Base-by-base conservation (phyloP, 768 basidiomycete genomes). In the Tulasnella sp. region DNA sequence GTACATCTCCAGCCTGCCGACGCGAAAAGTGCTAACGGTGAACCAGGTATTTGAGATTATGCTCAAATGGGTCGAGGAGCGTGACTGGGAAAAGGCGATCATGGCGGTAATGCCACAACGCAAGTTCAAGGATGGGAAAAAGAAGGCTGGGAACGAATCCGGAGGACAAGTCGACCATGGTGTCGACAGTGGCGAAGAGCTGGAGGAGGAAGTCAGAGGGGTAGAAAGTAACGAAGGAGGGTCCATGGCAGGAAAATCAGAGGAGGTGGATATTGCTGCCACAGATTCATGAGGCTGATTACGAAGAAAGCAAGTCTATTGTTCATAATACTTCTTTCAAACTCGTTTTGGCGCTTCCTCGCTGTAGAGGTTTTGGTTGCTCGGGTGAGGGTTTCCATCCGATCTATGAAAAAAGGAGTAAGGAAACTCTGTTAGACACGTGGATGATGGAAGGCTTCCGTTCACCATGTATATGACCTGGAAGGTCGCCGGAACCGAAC, bases 1-100 rank as follows among this genome's bases (percentile, higher is more conserved):
- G 58, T 96, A 89, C 70, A 75, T 98, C 34, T 78, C 85, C 45
- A 79, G 85, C 50, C 75, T 99, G 60, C 79, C 85, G 30, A 93
- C 94, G 9, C 83, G 96, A 63, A 98, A 97, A 67, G 92, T 99
- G 30, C 76, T 99, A 64, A 99, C 96, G 1, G 93, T 99, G 56
- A 98, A 99, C 71, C 96, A 97, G 73, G 86, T 87, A 26, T 88
- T 94, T 68, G 91, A 95, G 70, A 96, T 98, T 64, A 76, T 99
- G 58, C 71, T 93, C 19, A 82, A 84, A 65, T 98, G 91, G 88
- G 79, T 86, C n/a, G 87, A 90, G 68, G 82, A 79, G 13, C 78
- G 80, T 63, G 78, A 86, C 65, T 99, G 96, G 96, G 82, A 87
- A 68, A 71, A 81, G 58, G 89, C 96, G 0, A 79, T 99, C 54